Evolutionary conservation across 768 basidiomycete genomes (phyloP).

Genomic region (Serendipita sp.): DNA sequence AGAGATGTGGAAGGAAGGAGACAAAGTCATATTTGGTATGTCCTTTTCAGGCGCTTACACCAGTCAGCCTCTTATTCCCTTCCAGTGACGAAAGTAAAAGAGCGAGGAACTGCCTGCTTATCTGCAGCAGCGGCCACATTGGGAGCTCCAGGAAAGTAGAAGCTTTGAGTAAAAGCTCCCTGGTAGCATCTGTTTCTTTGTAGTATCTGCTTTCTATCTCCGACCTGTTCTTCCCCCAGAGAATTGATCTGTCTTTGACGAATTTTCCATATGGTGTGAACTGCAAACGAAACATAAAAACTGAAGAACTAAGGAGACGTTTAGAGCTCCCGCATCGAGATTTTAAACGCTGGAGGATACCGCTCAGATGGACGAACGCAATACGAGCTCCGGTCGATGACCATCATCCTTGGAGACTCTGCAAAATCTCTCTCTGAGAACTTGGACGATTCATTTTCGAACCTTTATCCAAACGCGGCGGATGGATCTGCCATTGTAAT

Average conservation of each 20-base stretch:
- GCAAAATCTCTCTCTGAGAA: neutral
- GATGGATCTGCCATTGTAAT: conserved; percentile 74
- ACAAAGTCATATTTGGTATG: conserved; percentile 83
- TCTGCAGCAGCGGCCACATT: conserved; percentile 73
- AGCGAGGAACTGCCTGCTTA: conserved; percentile 54
- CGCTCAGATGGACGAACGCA: conserved; percentile 89
- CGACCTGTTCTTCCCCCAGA: neutral
- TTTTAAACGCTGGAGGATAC: conserved; percentile 70
- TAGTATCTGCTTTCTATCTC: neutral
- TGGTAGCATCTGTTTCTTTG: neutral
- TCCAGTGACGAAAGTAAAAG: conserved; percentile 76
- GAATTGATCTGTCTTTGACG: neutral
- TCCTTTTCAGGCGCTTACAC: conserved; percentile 9
- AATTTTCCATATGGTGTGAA: neutral
- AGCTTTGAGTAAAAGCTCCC: conserved; percentile 20
- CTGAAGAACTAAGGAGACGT: neutral
- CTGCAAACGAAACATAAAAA: neutral
- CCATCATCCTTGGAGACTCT: conserved; percentile 42
- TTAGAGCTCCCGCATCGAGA: conserved; percentile 45
- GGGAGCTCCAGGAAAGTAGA: conserved; percentile 26
- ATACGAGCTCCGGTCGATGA: conserved; percentile 71
- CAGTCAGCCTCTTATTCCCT: neutral
- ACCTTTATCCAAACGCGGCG: conserved; percentile 46
- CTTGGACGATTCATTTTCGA: conserved; percentile 19
- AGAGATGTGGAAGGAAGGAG: conserved; percentile 95